phyloP scores from a whole-genome alignment of 495 filamentous ascomycete genomes.

The Penicillium atrosanguineum region DNA sequence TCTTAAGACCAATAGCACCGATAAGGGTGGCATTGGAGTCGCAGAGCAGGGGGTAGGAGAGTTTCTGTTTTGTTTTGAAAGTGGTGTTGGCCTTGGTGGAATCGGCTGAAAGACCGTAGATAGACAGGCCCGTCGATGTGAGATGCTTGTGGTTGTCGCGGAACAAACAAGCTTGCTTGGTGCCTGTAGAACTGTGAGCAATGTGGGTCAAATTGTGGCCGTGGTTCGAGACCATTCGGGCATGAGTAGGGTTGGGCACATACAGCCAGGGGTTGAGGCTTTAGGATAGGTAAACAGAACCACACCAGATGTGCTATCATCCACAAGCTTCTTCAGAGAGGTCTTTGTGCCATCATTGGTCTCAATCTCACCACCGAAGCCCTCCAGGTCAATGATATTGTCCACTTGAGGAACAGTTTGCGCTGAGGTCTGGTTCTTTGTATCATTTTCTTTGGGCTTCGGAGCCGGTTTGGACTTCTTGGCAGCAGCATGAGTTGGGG shows the following conservation, averaged over 20 bases:
- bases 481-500: slow-evolving; percentile 51
- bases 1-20: slow-evolving; percentile 71
- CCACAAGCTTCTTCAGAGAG: slow-evolving; percentile 72
- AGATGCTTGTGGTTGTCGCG: slow-evolving; percentile 76
- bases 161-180: slow-evolving; percentile 89
- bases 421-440: slow-evolving; percentile 22
- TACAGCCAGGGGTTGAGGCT: slow-evolving; percentile 94
- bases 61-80: slow-evolving; percentile 82
- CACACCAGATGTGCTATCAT: slow-evolving; percentile 78
- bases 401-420: slow-evolving; percentile 39
- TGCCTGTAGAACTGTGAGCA: slow-evolving; percentile 54
- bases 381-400: slow-evolving; percentile 60
- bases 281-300: slow-evolving; percentile 95
- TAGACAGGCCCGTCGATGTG: slow-evolving; percentile 73
- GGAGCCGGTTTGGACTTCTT: slow-evolving; percentile 52
- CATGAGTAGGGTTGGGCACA: slow-evolving; percentile 33
- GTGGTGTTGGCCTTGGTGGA: slow-evolving; percentile 84
- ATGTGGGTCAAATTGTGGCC: neutral
- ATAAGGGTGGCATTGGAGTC: slow-evolving; percentile 72
- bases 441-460: slow-evolving; percentile 40
- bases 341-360: slow-evolving; percentile 79
- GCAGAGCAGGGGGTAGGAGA: slow-evolving; percentile 88
- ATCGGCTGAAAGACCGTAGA: slow-evolving; percentile 88
- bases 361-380: slow-evolving; percentile 80
- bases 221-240: neutral